Evolutionary conservation across 495 filamentous ascomycete genomes (phyloP).

Genomic region (Paragyromitra xinjiangensis): DNA sequence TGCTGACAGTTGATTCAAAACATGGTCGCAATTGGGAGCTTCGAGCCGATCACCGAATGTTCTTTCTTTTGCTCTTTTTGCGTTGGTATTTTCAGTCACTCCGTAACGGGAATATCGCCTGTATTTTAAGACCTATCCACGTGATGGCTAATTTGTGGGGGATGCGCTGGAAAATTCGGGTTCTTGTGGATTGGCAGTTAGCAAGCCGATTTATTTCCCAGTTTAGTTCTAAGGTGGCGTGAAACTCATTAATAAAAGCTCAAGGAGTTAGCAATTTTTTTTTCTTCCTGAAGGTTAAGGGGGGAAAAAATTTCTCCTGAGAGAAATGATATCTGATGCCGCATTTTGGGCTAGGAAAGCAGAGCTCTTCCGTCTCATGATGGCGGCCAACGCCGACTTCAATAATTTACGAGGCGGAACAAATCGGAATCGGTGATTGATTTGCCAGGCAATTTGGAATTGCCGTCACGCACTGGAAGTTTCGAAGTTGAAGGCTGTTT

Average conservation of each 20-base stretch:
- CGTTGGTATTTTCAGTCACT: constrained; percentile 25
- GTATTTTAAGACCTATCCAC: background rate
- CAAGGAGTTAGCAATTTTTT: background rate
- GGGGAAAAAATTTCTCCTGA: constrained; percentile 9
- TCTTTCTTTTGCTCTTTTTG: constrained; percentile 20
- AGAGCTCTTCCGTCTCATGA: constrained; percentile 6
- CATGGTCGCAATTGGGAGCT: constrained; percentile 18
- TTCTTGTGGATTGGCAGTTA: constrained; percentile 8
- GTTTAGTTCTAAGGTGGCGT: background rate
- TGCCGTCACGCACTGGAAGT: constrained; percentile 18
- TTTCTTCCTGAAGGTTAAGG: constrained; percentile 4
- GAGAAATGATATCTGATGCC: constrained; percentile 29
- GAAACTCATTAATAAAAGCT: background rate
- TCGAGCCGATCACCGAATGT: constrained; percentile 34
- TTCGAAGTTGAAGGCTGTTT: constrained; percentile 9
- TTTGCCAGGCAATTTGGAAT: constrained; percentile 46
- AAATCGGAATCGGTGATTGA: background rate
- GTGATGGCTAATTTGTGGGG: background rate
- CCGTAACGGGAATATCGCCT: constrained; percentile 16
- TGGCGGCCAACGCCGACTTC: constrained; percentile 10
- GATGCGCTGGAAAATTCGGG: background rate
- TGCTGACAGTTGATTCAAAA: constrained; percentile 28
- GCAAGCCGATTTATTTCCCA: background rate
- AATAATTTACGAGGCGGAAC: background rate
- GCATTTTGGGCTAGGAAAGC: constrained; percentile 24